phyloP scores from a whole-genome alignment of 306 rosid genomes.

The Delonix regia region DNA sequence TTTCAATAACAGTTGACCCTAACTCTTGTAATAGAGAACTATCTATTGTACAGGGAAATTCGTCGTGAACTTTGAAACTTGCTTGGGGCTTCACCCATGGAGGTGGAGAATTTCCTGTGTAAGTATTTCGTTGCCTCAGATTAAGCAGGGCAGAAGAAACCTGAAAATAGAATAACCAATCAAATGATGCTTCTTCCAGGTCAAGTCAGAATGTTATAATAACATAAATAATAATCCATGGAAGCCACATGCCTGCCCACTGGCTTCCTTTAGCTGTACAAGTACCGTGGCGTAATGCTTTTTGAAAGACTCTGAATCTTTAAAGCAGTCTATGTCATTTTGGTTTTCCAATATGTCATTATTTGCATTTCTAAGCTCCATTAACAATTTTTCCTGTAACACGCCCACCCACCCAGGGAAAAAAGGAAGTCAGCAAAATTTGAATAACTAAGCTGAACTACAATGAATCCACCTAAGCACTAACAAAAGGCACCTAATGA shows the following conservation, averaged over 20 bases:
- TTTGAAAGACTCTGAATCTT: conserved; percentile 57
- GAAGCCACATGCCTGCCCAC: conserved; percentile 99
- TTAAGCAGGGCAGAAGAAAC: conserved; percentile 71
- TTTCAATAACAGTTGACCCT: conserved; percentile 64
- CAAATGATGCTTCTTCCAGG: conserved; percentile 36
- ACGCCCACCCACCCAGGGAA: neutral
- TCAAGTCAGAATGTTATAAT: conserved; percentile 17
- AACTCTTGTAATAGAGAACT: conserved; percentile 59
- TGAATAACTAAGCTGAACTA: neutral
- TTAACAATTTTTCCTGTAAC: conserved; percentile 55
- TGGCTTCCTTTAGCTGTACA: conserved; percentile 97
- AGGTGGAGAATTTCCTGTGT: conserved; percentile 54
- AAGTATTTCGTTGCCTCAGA: conserved; percentile 78
- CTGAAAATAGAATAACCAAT: conserved; percentile 54
- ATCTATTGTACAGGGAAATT: conserved; percentile 55
- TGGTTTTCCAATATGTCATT: conserved; percentile 55
- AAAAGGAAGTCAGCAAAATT: neutral
- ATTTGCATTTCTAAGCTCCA: conserved; percentile 61
- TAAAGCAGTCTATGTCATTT: conserved; percentile 51
- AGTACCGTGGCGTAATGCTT: conserved; percentile 88
- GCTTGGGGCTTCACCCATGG: conserved; percentile 57
- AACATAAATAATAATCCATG: conserved; percentile 44
- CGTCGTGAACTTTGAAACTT: conserved; percentile 47
- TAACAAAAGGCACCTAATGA: conserved; percentile 26
- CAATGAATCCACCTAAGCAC: conserved; percentile 14